Conservation (phyloP, 139 green algal genomes). For the Desmodesmus armatus region DNA sequence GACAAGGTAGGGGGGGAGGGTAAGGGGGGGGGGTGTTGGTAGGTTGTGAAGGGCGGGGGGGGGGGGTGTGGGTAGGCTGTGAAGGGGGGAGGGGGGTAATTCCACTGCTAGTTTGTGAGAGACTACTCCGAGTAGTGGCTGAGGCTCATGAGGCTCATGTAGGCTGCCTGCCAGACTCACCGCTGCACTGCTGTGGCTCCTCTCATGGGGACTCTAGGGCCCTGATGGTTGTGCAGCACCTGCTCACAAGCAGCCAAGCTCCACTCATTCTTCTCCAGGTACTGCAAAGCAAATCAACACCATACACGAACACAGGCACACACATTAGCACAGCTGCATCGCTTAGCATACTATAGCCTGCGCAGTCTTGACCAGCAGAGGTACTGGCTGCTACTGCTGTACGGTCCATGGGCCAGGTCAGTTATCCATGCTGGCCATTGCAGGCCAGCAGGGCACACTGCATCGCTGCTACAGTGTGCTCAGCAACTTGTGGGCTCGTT, state of each 20-base stretch:
- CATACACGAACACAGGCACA: background rate
- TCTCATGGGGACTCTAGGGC: background rate
- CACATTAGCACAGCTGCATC: no score
- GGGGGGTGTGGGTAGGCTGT: background rate
- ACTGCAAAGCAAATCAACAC: background rate
- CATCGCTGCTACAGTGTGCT: background rate
- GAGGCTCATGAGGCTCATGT: background rate
- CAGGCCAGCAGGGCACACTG: background rate
- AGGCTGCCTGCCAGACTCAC: background rate
- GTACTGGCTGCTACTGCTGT: background rate
- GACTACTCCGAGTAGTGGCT: background rate
- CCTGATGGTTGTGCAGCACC: slow-evolving; percentile 24
- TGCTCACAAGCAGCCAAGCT: slow-evolving; percentile 25
- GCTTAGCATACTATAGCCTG: background rate
- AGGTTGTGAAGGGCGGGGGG: no score
- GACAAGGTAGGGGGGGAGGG: no score
- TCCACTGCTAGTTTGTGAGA: background rate
- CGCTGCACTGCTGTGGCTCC: background rate
- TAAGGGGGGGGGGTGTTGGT: no score
- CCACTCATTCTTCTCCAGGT: background rate
- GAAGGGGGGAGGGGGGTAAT: background rate
- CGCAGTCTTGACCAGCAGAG: background rate
- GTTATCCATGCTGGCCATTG: no score
- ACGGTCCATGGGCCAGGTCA: no score
- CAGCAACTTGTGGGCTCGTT: background rate